Evolutionary conservation across 495 filamentous ascomycete species (phyloP).

Genomic region (Lophiostoma macrostomum): DNA sequence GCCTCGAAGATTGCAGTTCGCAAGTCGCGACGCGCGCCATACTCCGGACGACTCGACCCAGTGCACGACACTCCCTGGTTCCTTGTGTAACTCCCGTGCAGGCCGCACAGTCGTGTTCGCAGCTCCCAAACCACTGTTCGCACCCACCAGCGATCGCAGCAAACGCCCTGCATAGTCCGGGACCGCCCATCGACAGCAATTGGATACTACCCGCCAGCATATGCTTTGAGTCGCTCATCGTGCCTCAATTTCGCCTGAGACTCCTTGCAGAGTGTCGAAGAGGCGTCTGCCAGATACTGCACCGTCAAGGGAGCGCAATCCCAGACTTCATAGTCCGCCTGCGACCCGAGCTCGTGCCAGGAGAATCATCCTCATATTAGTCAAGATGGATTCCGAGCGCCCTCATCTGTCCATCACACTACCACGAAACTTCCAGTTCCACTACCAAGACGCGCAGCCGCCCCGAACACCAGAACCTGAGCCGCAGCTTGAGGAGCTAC

Average conservation of each 20-base stretch:
- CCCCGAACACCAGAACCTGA: slow-evolving; percentile 61
- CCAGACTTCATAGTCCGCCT: too few relatives aligned
- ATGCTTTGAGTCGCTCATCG: not conserved
- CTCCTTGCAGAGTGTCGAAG: slow-evolving; percentile 21
- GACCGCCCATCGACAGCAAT: not conserved
- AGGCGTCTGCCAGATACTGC: too few relatives aligned
- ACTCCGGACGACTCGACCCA: slow-evolving; percentile 9
- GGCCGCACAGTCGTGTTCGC: slow-evolving; percentile 31
- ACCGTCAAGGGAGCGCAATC: too few relatives aligned
- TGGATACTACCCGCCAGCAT: not conserved
- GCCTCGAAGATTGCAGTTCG: not conserved
- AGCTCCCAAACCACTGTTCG: slow-evolving; percentile 24
- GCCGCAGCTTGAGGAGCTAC: slow-evolving; percentile 42
- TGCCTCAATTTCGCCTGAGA: not conserved
- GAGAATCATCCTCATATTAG: too few relatives aligned
- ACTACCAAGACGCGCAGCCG: slow-evolving; percentile 50
- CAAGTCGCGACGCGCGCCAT: slow-evolving; percentile 15
- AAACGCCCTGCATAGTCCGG: slow-evolving; percentile 17
- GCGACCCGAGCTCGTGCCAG: too few relatives aligned
- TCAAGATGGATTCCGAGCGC: slow-evolving; percentile 36
- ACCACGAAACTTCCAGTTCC: slow-evolving; percentile 63
- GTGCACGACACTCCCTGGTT: slow-evolving; percentile 14
- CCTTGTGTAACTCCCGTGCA: slow-evolving; percentile 24
- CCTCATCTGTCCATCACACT: slow-evolving; percentile 61
- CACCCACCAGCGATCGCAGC: slow-evolving; percentile 17